A percentile compares a stretch with the other conserved stretches of the same genome.
Conservation (phyloP, 495 filamentous ascomycete species). For the Neurospora cerealis region DNA sequence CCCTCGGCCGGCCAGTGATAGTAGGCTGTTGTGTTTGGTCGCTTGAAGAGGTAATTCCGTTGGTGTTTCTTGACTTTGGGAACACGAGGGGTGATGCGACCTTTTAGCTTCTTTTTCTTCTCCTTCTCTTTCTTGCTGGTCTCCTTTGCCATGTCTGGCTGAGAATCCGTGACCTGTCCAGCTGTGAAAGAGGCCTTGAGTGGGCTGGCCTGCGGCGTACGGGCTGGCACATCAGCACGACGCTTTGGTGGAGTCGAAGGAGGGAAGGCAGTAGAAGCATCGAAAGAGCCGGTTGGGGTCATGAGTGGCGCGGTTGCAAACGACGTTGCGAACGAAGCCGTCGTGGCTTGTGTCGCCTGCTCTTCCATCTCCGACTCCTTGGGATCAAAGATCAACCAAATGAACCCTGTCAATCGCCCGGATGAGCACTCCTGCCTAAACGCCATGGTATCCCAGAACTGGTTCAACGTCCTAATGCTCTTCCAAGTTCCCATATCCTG, state of each 20-base stretch:
- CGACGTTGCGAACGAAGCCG: background rate
- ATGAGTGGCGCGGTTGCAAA: background rate
- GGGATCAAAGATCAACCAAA: constrained; percentile 79
- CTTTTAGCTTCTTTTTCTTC: constrained; percentile 37
- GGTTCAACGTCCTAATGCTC: constrained; percentile 68
- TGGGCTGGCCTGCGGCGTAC: constrained; percentile 15
- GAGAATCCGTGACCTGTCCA: background rate
- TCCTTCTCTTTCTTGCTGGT: constrained; percentile 13
- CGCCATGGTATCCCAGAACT: constrained; percentile 99
- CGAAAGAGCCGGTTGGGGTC: constrained; percentile 19
- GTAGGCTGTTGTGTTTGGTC: constrained; percentile 41
- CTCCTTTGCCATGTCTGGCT: background rate
- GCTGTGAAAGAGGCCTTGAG: constrained; percentile 6
- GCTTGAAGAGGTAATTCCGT: constrained; percentile 25
- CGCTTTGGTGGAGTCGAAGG: constrained; percentile 27
- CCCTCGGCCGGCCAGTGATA: constrained; percentile 61
- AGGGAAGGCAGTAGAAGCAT: constrained; percentile 9
- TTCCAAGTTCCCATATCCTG: constrained; percentile 60
- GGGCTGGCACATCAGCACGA: constrained; percentile 6
- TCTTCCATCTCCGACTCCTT: background rate
- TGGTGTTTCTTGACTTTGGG: constrained; percentile 48
- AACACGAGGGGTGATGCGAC: constrained; percentile 41
- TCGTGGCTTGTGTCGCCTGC: background rate
- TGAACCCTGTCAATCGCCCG: constrained; percentile 81
- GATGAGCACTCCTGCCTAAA: constrained; percentile 93